Evolutionary conservation across 2,329 filamentous ascomycete genomes (phyloP), one percentile per base, ranked within the genome.

Genomic region (Monosporascus cannonballus): DNA sequence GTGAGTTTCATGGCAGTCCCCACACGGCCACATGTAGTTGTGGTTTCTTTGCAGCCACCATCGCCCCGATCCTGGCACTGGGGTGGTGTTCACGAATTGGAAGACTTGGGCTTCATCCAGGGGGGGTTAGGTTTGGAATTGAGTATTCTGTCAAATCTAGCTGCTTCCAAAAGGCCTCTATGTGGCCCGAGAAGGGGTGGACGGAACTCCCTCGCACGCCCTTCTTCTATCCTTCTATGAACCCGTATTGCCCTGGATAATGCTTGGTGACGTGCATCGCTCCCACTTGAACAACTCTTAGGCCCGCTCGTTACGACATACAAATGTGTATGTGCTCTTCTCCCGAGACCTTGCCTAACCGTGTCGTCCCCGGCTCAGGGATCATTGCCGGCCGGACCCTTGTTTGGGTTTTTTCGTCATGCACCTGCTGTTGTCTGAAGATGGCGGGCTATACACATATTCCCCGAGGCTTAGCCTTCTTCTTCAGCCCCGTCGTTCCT

Each of bases 31-130:
- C 42, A 25, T 27, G 42, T 25, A 25, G 42, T 27, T 25, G 24
- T 24, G 42, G 61, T 67, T 64, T 65, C 66, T 64, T 64, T 61
- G 58, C 63, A 62, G 65, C 66, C 66, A 67, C 64, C 64, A 60
- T 62, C 66, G 66, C 62, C 59, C 54, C 2, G 61, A 63, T 63
- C 61, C 60, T 54, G 64, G 62, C 59, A 60, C 47, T 55, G 51
- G 47, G 50, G 54, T 22, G 14, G 24, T 25, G 54, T 58, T 61
- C 54, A 58, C 52, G 59, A 58, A 58, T 56, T 55, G 51, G 56
- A 52, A 54, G 27, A 53, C 53, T 56, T 54, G 27, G 55, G 39
- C 39, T 20, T 42, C 39, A 20, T 42, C 18, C 1, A 24, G 14
- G 39, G 9, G 39, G 18, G 39, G 14, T 9, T 42, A 25, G 42